Percentiles rank a stretch among this genome's conserved stretches.
phyloP scores from a whole-genome alignment of 148 eudicot genomes.

The Dysphania ambrosioides region DNA sequence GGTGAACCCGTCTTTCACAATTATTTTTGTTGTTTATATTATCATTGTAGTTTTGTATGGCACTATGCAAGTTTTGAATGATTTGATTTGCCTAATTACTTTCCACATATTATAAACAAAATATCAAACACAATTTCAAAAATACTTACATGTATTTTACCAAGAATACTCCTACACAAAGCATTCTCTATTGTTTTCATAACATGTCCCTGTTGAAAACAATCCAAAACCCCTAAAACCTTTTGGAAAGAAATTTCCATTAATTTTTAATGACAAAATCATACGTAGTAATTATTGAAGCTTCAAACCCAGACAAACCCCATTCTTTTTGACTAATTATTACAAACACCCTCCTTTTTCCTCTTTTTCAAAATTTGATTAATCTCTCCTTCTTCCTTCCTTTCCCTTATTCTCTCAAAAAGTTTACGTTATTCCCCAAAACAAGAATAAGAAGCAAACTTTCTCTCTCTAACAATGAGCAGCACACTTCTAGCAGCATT shows the following conservation, averaged over 20 bases:
- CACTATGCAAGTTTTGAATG: background rate
- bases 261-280: background rate
- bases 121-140: background rate
- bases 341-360: background rate
- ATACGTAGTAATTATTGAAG: background rate
- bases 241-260: too few relatives aligned
- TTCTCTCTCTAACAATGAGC: conserved; percentile 22
- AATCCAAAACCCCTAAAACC: too few relatives aligned
- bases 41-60: background rate
- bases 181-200: background rate
- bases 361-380: background rate
- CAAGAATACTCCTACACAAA: too few relatives aligned
- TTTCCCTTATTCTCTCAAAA: background rate
- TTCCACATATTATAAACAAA: background rate
- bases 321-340: conserved; percentile 21
- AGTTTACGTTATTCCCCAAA: conserved; percentile 11
- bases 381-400: background rate
- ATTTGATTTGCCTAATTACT: background rate
- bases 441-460: background rate
- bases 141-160: too few relatives aligned
- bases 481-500: conserved; percentile 14
- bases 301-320: conserved; percentile 11
- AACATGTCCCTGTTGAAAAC: too few relatives aligned
- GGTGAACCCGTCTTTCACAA: too few relatives aligned
- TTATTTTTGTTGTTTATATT: too few relatives aligned